Conservation (phyloP, 306 rosid genomes). For the Citrullus amarus region DNA sequence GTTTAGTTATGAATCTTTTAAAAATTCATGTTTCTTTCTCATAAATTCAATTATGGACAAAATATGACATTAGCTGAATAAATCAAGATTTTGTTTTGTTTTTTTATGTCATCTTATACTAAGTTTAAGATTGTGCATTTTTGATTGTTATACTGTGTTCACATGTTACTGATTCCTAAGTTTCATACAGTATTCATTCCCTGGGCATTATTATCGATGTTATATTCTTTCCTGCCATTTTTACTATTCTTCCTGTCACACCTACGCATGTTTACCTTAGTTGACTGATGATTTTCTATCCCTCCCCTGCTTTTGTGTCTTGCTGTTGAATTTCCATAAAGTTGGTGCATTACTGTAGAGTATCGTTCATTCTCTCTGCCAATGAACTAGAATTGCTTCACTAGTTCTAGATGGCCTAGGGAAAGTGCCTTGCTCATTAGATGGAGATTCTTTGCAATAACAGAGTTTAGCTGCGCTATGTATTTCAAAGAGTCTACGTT, state of each 20-base stretch:
- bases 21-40: not conserved
- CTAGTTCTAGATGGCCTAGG: not conserved
- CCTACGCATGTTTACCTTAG: not conserved
- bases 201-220: not conserved
- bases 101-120: not conserved
- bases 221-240: not conserved
- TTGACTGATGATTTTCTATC: not conserved
- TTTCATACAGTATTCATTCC: not conserved
- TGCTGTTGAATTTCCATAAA: not conserved
- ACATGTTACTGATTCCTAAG: not conserved
- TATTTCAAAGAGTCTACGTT: not conserved
- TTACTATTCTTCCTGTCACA: not conserved
- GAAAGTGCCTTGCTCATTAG: not conserved
- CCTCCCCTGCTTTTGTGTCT: not conserved
- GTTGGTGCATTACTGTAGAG: not conserved
- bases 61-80: not conserved
- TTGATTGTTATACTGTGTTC: not conserved
- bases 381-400: not conserved
- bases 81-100: not conserved
- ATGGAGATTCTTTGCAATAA: not conserved
- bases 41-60: not conserved
- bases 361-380: not conserved
- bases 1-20: not conserved
- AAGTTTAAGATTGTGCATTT: not conserved
- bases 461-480: not conserved